Base-by-base conservation (phyloP, 768 basidiomycete genomes). In the Heimioporus sp. region DNA sequence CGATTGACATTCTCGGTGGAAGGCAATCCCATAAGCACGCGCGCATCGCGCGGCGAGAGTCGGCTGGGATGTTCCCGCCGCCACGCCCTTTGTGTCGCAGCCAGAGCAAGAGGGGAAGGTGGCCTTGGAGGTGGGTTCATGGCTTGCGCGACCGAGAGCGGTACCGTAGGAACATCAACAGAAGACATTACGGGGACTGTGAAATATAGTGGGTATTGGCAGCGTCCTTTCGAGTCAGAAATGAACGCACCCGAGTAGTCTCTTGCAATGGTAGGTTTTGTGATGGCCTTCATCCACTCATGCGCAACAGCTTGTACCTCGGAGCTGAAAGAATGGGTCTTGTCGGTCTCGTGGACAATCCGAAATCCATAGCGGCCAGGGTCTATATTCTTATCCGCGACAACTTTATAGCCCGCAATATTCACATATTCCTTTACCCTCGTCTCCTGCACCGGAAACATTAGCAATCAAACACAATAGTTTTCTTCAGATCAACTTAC, bases 251-350 rank as follows among this genome's bases (percentile, higher is more conserved):
- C 87, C 10, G 87, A 80, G 65, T 95, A 98, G 67, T 98, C 97
- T 51, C 97, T 77, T 10, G 82, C 87, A 59, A 99, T 99, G 12
- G 96, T 98, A 4, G 96, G 92, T 68, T 98, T 99, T 92, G 98
- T 98, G 59, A 99, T 83, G 10, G 95, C 92, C 74, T 98, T 99
- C 97, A 98, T 98, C 96, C 97, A 98, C 58, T 92, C 92, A n/a
- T 97, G 83, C 43, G 97, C 80, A 34, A 83, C 72, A 1, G 73
- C 62, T 69, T 92, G 91, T 63, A 98, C 94, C 20, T 93, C 89
- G 0, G 92, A 92, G 56, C 90, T 92, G 72, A 99, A 99, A 64
- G 71, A 92, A 67, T 98, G 92, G 1, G 88, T 77, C 72, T 88
- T 91, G 67, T 92, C 89, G 8, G 79, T 72, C 41, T 93, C 91